Percentiles rank a stretch among this genome's conserved stretches.
These are phyloP conservation scores for Viola odorata DNA, from an alignment of 345 rosid genomes.

Conservation along the genomic window DNA sequence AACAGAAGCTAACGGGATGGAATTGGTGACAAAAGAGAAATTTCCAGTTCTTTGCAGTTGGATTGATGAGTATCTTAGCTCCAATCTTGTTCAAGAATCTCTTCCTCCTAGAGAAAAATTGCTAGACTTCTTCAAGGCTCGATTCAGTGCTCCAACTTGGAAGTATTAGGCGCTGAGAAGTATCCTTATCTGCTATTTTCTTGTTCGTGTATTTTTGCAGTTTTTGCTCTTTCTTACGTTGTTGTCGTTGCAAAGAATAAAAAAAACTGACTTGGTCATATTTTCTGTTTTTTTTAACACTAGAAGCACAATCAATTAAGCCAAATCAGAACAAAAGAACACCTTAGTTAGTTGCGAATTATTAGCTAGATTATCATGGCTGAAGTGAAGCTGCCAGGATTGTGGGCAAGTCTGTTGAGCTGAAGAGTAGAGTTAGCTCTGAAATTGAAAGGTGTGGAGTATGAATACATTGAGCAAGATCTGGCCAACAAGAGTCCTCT, in stretches of 20 bases:
- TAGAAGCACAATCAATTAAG: no score
- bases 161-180: conserved; percentile 1
- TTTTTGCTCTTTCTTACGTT: no score
- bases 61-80: no score
- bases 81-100: no score
- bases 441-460: conserved; percentile 29
- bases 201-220: no score
- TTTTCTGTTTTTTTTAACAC: no score
- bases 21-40: conserved; percentile 37
- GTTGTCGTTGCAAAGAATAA: no score
- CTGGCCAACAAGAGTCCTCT: conserved; percentile 20
- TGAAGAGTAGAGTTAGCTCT: conserved; percentile 25
- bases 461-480: conserved; percentile 27
- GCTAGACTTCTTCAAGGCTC: neutral
- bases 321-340: no score
- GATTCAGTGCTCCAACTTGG: neutral
- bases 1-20: conserved; percentile 36
- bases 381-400: conserved; percentile 23
- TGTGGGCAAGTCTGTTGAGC: conserved; percentile 19
- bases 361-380: no score
- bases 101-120: conserved; percentile 30
- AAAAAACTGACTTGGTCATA: no score
- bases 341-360: no score
- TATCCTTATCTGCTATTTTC: neutral
- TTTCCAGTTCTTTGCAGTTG: no score